These are phyloP conservation scores for Colletotrichum musicola DNA, from an alignment of 2,329 filamentous ascomycete genomes.

Conservation along the genomic window DNA sequence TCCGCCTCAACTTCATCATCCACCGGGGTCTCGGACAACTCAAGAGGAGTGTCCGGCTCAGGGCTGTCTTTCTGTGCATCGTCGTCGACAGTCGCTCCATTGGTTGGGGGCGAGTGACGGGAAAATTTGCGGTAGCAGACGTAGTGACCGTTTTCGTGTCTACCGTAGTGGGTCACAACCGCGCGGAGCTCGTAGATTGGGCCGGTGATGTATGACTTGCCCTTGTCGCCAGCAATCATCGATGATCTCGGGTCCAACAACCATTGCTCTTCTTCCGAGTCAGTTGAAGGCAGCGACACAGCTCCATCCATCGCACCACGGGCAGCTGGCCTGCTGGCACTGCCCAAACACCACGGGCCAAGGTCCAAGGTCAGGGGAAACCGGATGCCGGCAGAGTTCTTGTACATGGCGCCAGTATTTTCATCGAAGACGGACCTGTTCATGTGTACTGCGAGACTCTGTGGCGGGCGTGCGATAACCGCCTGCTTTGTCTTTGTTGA, in stretches of 20 bases:
- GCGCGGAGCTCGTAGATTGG: slow-evolving; percentile 83
- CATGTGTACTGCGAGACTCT: slow-evolving; percentile 85
- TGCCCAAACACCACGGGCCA: slow-evolving; percentile 86
- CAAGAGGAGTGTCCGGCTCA: slow-evolving; percentile 41
- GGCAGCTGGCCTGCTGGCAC: slow-evolving; percentile 48
- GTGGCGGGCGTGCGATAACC: slow-evolving; percentile 84
- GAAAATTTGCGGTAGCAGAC: slow-evolving; percentile 87
- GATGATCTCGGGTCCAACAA: slow-evolving; percentile 75
- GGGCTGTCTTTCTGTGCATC: slow-evolving; percentile 44
- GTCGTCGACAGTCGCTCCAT: slow-evolving; percentile 42
- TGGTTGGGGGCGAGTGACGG: slow-evolving; percentile 40
- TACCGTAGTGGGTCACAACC: slow-evolving; percentile 88
- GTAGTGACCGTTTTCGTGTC: slow-evolving; percentile 96
- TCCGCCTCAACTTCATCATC: slow-evolving; percentile 45
- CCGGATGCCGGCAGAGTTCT: slow-evolving; percentile 83
- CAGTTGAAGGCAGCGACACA: not conserved
- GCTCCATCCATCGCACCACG: slow-evolving; percentile 37
- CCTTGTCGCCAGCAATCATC: slow-evolving; percentile 74
- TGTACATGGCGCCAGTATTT: slow-evolving; percentile 80
- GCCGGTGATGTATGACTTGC: slow-evolving; percentile 65
- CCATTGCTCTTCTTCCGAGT: slow-evolving; percentile 72
- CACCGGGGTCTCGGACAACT: slow-evolving; percentile 19
- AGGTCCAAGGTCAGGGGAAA: slow-evolving; percentile 84
- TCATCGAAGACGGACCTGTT: slow-evolving; percentile 95
- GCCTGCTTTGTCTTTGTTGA: slow-evolving; percentile 92